Base-by-base conservation (phyloP, 345 rosid species). In the Citrus mangshanensis region DNA sequence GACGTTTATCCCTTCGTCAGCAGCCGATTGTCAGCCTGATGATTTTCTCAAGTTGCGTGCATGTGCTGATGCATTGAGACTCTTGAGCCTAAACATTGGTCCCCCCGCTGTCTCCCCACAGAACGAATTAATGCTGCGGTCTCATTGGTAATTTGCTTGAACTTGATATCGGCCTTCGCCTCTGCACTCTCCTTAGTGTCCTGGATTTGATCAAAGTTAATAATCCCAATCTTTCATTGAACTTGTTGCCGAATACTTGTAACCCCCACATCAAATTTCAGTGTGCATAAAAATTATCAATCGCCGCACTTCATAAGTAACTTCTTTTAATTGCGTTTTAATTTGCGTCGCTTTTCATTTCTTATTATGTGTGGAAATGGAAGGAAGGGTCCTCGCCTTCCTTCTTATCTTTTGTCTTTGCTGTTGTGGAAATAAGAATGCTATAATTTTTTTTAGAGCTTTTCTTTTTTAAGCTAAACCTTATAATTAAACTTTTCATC, bases 111-210 rank as follows among this genome's bases (percentile, higher is more conserved):
- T 4, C 5, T 12, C 25, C 51, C 4, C 1, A 46, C 51, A 7
- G 46, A 42, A 66, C 16, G 65, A 61, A 66, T 37, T 37, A 37
- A 7, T 66, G 70, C 42, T 66, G 70, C 38, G n/a, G 46, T 32
- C 7, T 34, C 24, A 32, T 32, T 32, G 42, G 42, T 3, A 6
- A 34, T 0, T 34, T 34, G 7, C 37, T 34, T 34, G 37, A 34
- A 34, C 37, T 34, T 34, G 37, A 42, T 42, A 42, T 42, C 49
- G 49, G 49, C 49, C 49, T 42, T 42, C 32, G 69, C 40, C 69
- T 64, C 27, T 83, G 78, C 82, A 37, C 40, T 81, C 85, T 5
- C 12, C 63, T 59, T 59, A 59, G 2, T 37, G 38, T 7, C 38
- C 38, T 37, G 38, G 8, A 37, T 37, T 37, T 37, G 7, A 59